Evolutionary conservation across 495 filamentous ascomycete species (phyloP).

Genomic region (Penicillium simplicissimum): DNA sequence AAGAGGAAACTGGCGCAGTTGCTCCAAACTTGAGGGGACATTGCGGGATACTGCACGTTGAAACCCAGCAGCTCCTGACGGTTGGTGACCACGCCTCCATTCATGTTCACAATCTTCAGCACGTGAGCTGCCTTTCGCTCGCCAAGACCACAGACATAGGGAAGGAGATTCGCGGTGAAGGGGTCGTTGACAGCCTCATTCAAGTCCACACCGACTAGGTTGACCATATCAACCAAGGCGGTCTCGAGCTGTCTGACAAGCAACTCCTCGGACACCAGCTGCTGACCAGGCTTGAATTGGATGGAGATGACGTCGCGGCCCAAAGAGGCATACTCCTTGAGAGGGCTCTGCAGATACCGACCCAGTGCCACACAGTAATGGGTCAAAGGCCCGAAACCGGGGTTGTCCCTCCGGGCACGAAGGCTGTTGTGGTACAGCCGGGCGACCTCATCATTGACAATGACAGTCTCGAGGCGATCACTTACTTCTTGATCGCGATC

Average conservation of each 20-base stretch:
- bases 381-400: slow-evolving; percentile 69
- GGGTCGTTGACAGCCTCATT: slow-evolving; percentile 82
- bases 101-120: slow-evolving; percentile 85
- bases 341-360: slow-evolving; percentile 87
- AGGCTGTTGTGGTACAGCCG: slow-evolving; percentile 88
- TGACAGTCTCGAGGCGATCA: slow-evolving; percentile 79
- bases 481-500: slow-evolving; percentile 57
- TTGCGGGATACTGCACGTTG: slow-evolving; percentile 74
- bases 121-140: slow-evolving; percentile 85
- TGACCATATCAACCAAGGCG: slow-evolving; percentile 97
- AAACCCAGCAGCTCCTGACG: slow-evolving; percentile 87
- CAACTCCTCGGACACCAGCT: slow-evolving; percentile 82
- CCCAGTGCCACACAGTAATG: slow-evolving; percentile 88
- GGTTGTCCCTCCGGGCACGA: slow-evolving; percentile 78
- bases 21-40: slow-evolving; percentile 88
- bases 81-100: slow-evolving; percentile 78
- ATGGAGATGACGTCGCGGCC: slow-evolving; percentile 85
- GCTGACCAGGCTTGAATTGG: slow-evolving; percentile 84
- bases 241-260: slow-evolving; percentile 83
- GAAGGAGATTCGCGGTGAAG: slow-evolving; percentile 82
- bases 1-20: slow-evolving; percentile 95
- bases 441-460: slow-evolving; percentile 95
- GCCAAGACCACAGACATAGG: slow-evolving; percentile 91
- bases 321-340: slow-evolving; percentile 93
- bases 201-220: slow-evolving; percentile 90